Evolutionary conservation across 441 rosid species (phyloP).

Genomic region (Erodium chrysanthum): DNA sequence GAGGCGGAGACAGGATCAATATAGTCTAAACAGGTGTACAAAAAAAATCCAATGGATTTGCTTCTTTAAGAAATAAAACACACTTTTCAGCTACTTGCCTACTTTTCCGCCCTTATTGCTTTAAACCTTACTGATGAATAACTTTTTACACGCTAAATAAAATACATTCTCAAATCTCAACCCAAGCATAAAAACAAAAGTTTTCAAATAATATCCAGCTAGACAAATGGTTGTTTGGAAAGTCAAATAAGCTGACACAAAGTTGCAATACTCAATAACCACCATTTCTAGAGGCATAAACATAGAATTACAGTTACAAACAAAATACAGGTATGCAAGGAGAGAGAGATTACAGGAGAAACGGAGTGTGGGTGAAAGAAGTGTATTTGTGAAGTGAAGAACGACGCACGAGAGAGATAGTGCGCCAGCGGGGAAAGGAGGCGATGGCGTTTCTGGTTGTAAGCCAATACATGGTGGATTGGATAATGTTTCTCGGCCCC

Average conservation of each 20-base stretch:
- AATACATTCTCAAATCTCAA: background rate
- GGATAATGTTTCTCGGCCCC: no score
- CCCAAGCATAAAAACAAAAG: no score
- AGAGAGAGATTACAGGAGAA: conserved; percentile 32
- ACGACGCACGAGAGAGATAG: conserved; percentile 41
- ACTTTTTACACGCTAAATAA: background rate
- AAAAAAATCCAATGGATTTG: background rate
- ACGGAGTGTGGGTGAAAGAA: conserved; percentile 33
- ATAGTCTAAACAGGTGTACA: background rate
- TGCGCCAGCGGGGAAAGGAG: conserved; percentile 52
- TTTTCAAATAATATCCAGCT: background rate
- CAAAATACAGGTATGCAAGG: no score
- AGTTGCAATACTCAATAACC: background rate
- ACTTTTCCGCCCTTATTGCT: background rate
- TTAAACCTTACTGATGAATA: background rate
- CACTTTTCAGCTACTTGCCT: background rate
- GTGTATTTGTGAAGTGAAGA: conserved; percentile 31
- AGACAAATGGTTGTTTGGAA: background rate
- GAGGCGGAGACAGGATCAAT: background rate
- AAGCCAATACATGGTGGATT: conserved; percentile 50
- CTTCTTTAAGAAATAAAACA: background rate
- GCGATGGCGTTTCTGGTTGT: conserved; percentile 54
- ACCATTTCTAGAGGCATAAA: background rate
- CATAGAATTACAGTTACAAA: background rate
- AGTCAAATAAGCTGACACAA: background rate